A percentile compares a stretch with the other conserved stretches of the same genome.
These are phyloP conservation scores for Oryza officinalis DNA, from an alignment of 176 grass and related monocot genomes.

Conservation along the genomic window DNA sequence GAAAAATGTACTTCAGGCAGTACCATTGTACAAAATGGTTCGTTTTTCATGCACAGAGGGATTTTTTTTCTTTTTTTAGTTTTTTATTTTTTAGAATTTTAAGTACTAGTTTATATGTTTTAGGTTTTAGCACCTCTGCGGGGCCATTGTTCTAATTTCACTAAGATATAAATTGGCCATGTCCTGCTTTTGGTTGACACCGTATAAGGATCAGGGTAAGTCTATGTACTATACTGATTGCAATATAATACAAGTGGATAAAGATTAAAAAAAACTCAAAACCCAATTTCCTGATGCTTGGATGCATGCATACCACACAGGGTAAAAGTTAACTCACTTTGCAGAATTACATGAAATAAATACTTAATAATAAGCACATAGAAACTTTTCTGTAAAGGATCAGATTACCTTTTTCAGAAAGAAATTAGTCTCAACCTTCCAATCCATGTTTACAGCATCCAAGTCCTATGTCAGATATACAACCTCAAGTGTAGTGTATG, in stretches of 20 bases:
- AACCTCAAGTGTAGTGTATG: slow-evolving; percentile 44
- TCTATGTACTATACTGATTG: neutral
- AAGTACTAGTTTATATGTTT: neutral
- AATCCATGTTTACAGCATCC: slow-evolving; percentile 33
- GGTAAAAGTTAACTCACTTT: neutral
- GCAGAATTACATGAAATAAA: neutral
- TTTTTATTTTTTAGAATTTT: neutral
- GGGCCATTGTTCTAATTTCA: neutral
- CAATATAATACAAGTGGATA: neutral
- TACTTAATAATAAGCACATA: neutral
- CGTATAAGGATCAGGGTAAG: neutral
- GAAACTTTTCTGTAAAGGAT: slow-evolving; percentile 15
- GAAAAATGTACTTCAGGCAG: neutral
- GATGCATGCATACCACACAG: neutral
- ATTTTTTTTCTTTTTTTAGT: neutral
- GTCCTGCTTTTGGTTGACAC: neutral
- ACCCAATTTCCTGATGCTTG: neutral
- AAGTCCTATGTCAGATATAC: slow-evolving; percentile 30
- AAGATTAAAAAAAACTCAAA: neutral
- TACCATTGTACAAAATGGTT: neutral
- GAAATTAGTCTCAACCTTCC: slow-evolving; percentile 19
- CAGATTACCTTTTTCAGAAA: slow-evolving; percentile 42
- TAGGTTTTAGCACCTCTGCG: neutral
- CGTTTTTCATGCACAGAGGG: neutral
- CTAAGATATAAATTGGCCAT: neutral